Percentiles rank a stretch among this genome's conserved stretches.
Evolutionary conservation across 1,284 basidiomycete species (phyloP).

Genomic region (Mycena citricolor): DNA sequence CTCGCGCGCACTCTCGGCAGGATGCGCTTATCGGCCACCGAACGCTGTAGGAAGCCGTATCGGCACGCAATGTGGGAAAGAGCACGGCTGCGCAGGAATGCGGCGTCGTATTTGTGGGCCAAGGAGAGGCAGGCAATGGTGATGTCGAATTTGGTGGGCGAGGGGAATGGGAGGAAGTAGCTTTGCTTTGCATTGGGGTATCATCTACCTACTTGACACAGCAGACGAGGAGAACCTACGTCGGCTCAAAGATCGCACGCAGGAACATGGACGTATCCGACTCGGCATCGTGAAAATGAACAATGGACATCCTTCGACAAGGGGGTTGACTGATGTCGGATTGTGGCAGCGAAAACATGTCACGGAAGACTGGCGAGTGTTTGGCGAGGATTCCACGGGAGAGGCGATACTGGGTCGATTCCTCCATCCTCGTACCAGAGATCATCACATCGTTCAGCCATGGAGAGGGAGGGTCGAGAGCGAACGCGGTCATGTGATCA

Average conservation of each 20-base stretch:
- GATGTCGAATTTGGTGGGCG: background rate
- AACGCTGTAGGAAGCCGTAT: no score
- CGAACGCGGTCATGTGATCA: no score
- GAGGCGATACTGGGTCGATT: constrained; percentile 10
- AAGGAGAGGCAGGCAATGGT: constrained; percentile 3
- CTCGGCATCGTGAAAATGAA: constrained; percentile 20
- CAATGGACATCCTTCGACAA: constrained; percentile 16
- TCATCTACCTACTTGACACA: no score
- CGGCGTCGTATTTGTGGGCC: constrained; percentile 6
- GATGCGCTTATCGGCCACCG: no score
- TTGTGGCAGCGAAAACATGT: constrained; percentile 25
- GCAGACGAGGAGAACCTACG: constrained; percentile 2
- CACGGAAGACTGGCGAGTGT: constrained; percentile 22
- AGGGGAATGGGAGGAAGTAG: constrained; percentile 10
- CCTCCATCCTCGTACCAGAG: no score
- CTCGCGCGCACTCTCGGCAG: no score
- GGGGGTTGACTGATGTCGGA: constrained; percentile 6
- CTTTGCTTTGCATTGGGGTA: no score
- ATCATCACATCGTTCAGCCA: no score
- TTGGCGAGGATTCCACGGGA: constrained; percentile 5
- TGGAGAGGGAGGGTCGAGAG: no score
- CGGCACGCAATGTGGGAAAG: constrained; percentile 8
- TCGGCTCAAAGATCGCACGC: constrained; percentile 1
- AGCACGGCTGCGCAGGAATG: constrained; percentile 1
- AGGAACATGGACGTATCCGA: constrained; percentile 6